Evolutionary conservation across 1,139 yeast genomes (phyloP).

Genomic region (Zygoascus sp.): DNA sequence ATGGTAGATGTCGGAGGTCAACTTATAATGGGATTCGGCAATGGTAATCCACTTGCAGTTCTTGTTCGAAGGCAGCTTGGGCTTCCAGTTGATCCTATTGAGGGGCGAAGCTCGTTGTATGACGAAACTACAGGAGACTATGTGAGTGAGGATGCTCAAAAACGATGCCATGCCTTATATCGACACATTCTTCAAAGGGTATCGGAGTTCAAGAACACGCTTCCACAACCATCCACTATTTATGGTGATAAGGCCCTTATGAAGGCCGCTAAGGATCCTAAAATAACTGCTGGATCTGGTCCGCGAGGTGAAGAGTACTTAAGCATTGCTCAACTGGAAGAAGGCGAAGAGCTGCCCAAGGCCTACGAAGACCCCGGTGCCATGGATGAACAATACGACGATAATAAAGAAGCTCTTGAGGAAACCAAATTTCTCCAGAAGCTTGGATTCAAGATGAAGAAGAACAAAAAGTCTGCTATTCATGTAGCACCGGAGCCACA

Average conservation of each 20-base stretch:
- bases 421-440: constrained; percentile 33
- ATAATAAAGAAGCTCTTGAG: constrained; percentile 25
- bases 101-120: constrained; percentile 32
- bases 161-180: constrained; percentile 36
- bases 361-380: constrained; percentile 33
- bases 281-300: constrained; percentile 24
- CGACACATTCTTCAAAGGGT: constrained; percentile 37
- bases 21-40: constrained; percentile 40
- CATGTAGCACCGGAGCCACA: constrained; percentile 38
- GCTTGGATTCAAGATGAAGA: constrained; percentile 30
- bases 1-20: constrained; percentile 42
- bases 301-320: constrained; percentile 22
- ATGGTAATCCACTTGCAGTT: constrained; percentile 42
- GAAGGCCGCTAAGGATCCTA: constrained; percentile 37
- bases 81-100: constrained; percentile 36
- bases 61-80: constrained; percentile 40
- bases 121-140: constrained; percentile 33
- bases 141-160: constrained; percentile 30
- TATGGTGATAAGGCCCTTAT: constrained; percentile 38
- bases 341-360: constrained; percentile 29
- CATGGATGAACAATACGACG: constrained; percentile 23
- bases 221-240: constrained; percentile 35
- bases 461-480: constrained; percentile 20
- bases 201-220: constrained; percentile 34
- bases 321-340: constrained; percentile 36